Evolutionary conservation across 257 asterid genomes (phyloP).

Genomic region (Scutellaria galericulata): DNA sequence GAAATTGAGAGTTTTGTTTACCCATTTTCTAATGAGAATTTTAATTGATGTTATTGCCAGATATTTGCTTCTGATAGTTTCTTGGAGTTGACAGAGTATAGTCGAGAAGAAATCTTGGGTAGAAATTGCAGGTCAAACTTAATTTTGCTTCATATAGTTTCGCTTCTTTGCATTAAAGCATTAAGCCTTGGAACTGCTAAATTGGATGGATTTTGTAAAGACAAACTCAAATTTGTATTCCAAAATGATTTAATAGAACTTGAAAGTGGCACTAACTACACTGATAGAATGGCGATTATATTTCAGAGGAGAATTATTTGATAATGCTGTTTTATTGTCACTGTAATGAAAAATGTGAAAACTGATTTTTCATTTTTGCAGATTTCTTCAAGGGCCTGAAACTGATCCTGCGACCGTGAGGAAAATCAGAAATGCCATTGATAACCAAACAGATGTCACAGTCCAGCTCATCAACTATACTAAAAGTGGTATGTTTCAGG

Average conservation of each 20-base stretch:
- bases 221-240: background rate
- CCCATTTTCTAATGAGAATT: constrained; percentile 15
- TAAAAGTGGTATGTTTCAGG: constrained; percentile 68
- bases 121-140: constrained; percentile 86
- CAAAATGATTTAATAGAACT: background rate
- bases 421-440: constrained; percentile 93
- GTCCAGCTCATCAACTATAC: constrained; percentile 99
- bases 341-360: constrained; percentile 1
- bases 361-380: constrained; percentile 32
- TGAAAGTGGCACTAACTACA: constrained; percentile 12
- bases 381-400: constrained; percentile 99
- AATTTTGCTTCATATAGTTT: background rate
- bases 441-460: constrained; percentile 86
- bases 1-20: background rate
- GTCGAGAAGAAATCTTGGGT: constrained; percentile 96
- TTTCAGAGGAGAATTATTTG: background rate
- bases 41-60: constrained; percentile 41
- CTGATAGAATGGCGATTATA: background rate
- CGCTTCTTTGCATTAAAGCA: background rate
- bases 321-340: background rate
- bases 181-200: background rate
- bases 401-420: constrained; percentile 90
- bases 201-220: background rate
- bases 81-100: constrained; percentile 97
- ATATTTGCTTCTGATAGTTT: constrained; percentile 99